Evolutionary conservation across 768 basidiomycete genomes (phyloP), one percentile per base, ranked within the genome.

Genomic region (Leccinum variicolor): DNA sequence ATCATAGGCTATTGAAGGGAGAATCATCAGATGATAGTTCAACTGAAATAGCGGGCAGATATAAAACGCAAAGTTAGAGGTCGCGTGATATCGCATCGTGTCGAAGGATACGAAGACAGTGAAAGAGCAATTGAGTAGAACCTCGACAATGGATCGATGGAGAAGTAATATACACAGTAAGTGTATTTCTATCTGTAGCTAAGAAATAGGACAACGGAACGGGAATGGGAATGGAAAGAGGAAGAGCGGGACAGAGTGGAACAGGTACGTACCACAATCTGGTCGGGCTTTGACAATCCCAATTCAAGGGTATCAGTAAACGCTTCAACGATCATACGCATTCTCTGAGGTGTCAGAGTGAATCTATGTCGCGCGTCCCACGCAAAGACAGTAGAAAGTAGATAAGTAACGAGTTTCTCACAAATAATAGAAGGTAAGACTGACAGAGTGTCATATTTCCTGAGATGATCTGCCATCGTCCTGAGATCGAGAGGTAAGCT

Each of bases 241-340:
- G 26, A 49, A 51, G 36, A 45, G 49, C 19, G n/a, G 21, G 2
- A 15, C 28, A 23, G n/a, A 14, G 46, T 36, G 54, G 11, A 36
- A 39, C 13, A n/a, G 43, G 55, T 54, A 84, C 94, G 65, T 72
- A 96, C 96, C 74, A 98, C 94, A 36, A 89, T 79, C 76, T 98
- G 91, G 21, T 85, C 83, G 25, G 81, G 80, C 73, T 95, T 89
- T 63, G 88, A 77, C 51, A 99, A 77, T 14, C 97, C 97, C 25
- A 83, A 74, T 66, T 97, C 94, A 26, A 99, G 81, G 2, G 90
- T 85, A 49, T 98, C 95, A 70, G 92, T 86, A 79, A 99, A 94
- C 0, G 95, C 90, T 70, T 97, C 92, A 25, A 95, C 94, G 68
- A 98, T 97, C 84, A 95, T 96, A 50, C 93, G 82, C 94, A 95